Evolutionary conservation across 345 rosid genomes (phyloP).

Genomic region (Euphorbia pulcherrima): DNA sequence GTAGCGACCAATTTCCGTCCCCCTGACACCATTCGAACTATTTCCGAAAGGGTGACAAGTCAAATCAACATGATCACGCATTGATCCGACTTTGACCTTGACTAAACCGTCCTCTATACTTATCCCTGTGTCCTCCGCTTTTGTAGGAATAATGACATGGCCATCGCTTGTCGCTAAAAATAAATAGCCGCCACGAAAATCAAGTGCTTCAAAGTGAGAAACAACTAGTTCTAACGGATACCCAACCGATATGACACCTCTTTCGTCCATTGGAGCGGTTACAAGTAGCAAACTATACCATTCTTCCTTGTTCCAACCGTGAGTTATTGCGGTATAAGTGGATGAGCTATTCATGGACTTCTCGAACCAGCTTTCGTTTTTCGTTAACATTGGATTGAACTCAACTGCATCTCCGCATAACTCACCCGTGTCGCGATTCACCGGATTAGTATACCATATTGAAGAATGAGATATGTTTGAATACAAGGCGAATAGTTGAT

Average conservation of each 20-base stretch:
- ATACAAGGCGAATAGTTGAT: constrained; percentile 24
- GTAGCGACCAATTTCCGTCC: constrained; percentile 18
- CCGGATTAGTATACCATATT: constrained; percentile 29
- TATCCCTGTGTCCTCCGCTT: constrained; percentile 17
- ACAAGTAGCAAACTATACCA: constrained; percentile 22
- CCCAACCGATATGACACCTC: constrained; percentile 36
- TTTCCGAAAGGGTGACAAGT: constrained; percentile 11
- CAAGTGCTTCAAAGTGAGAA: constrained; percentile 24
- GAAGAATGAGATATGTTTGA: constrained; percentile 31
- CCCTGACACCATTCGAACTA: neutral
- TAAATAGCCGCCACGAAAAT: constrained; percentile 36
- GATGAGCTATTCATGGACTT: constrained; percentile 21
- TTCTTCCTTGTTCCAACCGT: constrained; percentile 19
- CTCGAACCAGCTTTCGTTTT: constrained; percentile 29
- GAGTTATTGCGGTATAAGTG: constrained; percentile 22
- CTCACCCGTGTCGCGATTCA: constrained; percentile 32
- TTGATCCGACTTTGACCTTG: neutral
- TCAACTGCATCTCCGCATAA: constrained; percentile 33
- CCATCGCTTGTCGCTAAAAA: constrained; percentile 29
- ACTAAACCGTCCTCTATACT: constrained; percentile 10
- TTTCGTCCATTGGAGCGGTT: constrained; percentile 32
- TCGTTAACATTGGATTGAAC: constrained; percentile 5
- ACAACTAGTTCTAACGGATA: constrained; percentile 23
- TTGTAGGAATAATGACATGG: constrained; percentile 20
- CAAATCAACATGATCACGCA: neutral